Evolutionary conservation across 495 filamentous ascomycete genomes (phyloP), one percentile per base, ranked within the genome.

Genomic region (Cercophora samala): DNA sequence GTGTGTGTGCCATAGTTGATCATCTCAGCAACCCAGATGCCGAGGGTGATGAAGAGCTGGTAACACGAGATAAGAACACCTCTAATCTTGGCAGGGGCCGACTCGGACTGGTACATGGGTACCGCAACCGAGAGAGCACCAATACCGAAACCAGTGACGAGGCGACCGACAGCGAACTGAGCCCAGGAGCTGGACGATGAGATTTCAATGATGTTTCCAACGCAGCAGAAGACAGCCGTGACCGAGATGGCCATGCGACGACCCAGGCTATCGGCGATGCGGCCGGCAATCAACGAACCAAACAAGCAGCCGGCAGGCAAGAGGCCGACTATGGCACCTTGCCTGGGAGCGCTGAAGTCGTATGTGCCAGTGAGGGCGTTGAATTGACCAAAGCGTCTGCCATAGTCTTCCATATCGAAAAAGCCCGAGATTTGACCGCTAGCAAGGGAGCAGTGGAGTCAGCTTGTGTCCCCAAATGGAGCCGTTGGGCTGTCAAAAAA

Each of bases 31-130:
- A 88, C 85, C 79, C 92, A 92, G 78, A 94, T 95, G 69, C 92
- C 92, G 65, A 93, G 83, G 29, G 92, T 92, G 75, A 95, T 91
- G 80, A 95, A 93, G 23, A 96, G 85, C 80, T 96, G 92, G 81
- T 96, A 95, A 54, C 85, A 84, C 66, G 83, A 87, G 68, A 91
- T 83, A 66, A 91, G 83, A 61, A 89, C 81, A 74, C 88, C 89
- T 68, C 89, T 86, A 66, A 92, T 83, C 70, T 88, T 85, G 51
- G 78, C 74, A 52, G 89, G 89, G 61, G 84, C 85, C 58, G 87
- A 89, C 75, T 92, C 89, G 60, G 82, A 84, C 79, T 90, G 88
- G 78, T 90, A 92, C 84, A 91, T 88, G 72, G 89, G 89, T 17
- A 92, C 87, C 19, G 87, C 77, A 63, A 90, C 89, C 61, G 87